Evolutionary conservation across 192 early-diverging fungal genomes (phyloP), one percentile per base, ranked within the genome.

Genomic region (Coemansia brasiliensis): DNA sequence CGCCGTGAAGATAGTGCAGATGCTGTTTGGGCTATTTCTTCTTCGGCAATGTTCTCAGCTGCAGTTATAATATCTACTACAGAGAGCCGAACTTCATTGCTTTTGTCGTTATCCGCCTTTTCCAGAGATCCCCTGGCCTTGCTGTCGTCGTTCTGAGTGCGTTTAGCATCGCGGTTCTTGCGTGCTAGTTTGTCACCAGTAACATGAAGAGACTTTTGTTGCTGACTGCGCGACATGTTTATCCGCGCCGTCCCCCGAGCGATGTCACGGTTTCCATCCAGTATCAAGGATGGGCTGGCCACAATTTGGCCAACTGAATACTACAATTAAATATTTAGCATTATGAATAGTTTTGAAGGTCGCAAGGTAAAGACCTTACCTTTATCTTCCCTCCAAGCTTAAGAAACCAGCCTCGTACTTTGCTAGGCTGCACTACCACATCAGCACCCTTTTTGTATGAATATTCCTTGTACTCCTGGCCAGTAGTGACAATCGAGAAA

Each of bases 291-390:
- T 8, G 67, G 70, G 32, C 72, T 80, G 20, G 68, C 78, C 13
- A 80, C 25, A 24, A 67, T n/a, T 44, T 73, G 67, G 25, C 78
- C 78, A 17, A 80, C n/a, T 18, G 78, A 67, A 25, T 70, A 80
- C 77, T 79, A 79, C 25, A 44, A 7, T 21, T 7, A 10, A 10
- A 5, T 10, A 35, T 35, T 35, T 35, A 35, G 32, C 27, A 6
- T 29, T 29, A 6, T 6, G 10, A 35, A 2, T 35, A 7, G 10
- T 35, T 35, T 7, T 9, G 10, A 35, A 35, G 6, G 7, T 7
- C 12, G 1, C 15, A 15, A 2, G 53, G 5, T 21, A 55, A 29
- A 11, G 12, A 1, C n/a, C 71, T 57, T 56, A 74, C 71, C 78
- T 74, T 75, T 49, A 80, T 10, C 39, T 60, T 71, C 21, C 78